Evolutionary conservation across 2,329 filamentous ascomycete species (phyloP), one percentile per base, ranked within the genome.

Genomic region (Plenodomus biglobosus): DNA sequence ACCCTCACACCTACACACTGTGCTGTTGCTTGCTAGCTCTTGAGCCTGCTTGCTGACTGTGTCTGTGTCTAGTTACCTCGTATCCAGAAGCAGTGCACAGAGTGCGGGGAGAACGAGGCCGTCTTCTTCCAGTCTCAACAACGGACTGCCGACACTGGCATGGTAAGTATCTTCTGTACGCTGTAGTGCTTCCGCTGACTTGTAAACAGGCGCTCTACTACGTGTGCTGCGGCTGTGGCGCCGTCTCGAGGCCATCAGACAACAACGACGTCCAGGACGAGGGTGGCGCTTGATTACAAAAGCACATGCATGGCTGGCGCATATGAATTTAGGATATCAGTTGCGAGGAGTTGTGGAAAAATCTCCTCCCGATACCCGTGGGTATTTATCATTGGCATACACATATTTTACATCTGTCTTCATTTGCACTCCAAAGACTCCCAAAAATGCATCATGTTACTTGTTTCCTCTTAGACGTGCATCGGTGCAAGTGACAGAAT

Each of bases 81-180:
- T 66, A 86, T 90, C 64, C 89, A 90, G 71, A 90, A 88, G 75
- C 81, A 82, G 52, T 99, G 94, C 76, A 90, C 91, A 43, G 82
- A 80, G 61, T 99, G 95, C 79, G 81, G 83, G 59, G 88, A 94
- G 73, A 84, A 85, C 62, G 92, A 97, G 76, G 91, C 92, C 38
- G 95, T 99, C 51, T 99, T 96, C 78, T 99, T 99, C 79, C 94
- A 99, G 78, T 96, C 92, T 53, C 94, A 99, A 72, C 92, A 97
- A 78, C 88, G 94, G 75, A 96, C 88, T 61, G 90, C 90, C 40
- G 92, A 97, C 74, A 99, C 94, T 38, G 94, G 94, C 77, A 99
- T 99, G 94, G 94, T 97, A 75, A 61, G 59, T 44, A 16, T n/a
- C 8, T 11, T 13, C 7, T 13, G 1, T 8, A 10, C 20, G 16